Percentiles rank a stretch among this genome's conserved stretches.
Evolutionary conservation across 2,329 filamentous ascomycete genomes (phyloP).

Genomic region (Cercospora sp.): DNA sequence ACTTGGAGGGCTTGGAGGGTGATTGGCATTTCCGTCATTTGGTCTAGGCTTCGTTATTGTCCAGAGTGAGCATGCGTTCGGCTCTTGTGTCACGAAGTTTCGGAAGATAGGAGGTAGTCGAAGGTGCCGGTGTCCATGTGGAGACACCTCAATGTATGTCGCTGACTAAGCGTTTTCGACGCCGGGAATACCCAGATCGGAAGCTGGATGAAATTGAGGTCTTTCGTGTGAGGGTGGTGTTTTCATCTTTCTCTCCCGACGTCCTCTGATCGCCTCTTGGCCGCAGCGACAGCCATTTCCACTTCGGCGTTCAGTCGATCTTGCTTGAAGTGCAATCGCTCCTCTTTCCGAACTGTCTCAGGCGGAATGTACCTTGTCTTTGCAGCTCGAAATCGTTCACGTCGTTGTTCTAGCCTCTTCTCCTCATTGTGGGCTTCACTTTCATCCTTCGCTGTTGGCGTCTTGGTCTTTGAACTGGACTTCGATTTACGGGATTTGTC

Average conservation of each 20-base stretch:
- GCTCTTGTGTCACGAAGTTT: not conserved
- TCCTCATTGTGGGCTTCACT: not conserved
- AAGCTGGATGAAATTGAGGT: not conserved
- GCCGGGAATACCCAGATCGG: not conserved
- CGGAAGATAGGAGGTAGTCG: not conserved
- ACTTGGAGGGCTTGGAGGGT: constrained; percentile 24
- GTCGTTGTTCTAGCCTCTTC: not conserved
- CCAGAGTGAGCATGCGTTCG: not conserved
- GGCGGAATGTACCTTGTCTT: constrained; percentile 5
- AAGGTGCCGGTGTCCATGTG: not conserved
- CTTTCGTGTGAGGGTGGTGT: not conserved
- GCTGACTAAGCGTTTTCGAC: not conserved
- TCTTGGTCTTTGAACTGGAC: not conserved
- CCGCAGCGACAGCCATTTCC: constrained; percentile 2
- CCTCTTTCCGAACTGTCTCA: not conserved
- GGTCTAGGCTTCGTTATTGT: not conserved
- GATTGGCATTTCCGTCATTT: constrained; percentile 10
- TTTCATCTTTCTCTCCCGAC: not conserved
- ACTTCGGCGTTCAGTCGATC: not conserved
- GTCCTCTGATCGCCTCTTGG: not conserved
- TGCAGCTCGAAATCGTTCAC: constrained; percentile 4
- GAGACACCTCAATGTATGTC: not conserved
- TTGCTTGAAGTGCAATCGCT: constrained; percentile 5
- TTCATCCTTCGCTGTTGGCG: not conserved
- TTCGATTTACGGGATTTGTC: not conserved